These are phyloP conservation scores for Phalaenopsis hybrid DNA, from an alignment of 116 monocot genomes.

Conservation along the genomic window DNA sequence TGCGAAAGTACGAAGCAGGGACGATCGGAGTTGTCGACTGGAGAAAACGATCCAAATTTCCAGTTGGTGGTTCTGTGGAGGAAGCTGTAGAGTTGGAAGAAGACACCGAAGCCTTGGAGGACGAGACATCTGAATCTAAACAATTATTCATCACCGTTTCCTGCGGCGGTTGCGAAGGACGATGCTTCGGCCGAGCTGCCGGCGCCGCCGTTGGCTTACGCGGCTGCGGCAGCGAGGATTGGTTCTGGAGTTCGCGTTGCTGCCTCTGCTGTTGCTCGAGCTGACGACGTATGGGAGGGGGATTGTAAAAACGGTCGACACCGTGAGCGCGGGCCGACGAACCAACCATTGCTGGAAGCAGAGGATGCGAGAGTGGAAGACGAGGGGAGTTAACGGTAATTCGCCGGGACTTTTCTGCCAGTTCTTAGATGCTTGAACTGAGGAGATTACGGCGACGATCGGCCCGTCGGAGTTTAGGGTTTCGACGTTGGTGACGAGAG, in stretches of 20 bases:
- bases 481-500: background rate
- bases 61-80: constrained; percentile 9
- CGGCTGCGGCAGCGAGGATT: background rate
- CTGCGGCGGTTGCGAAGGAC: background rate
- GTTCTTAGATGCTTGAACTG: background rate
- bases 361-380: background rate
- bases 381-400: background rate
- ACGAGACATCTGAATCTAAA: constrained; percentile 32
- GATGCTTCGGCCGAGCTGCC: constrained; percentile 10
- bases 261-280: constrained; percentile 14
- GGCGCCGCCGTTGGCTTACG: background rate
- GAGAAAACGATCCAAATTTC: constrained; percentile 72
- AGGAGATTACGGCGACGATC: background rate
- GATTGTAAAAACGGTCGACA: constrained; percentile 69
- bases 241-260: background rate
- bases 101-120: constrained; percentile 40
- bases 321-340: constrained; percentile 34
- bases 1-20: constrained; percentile 33
- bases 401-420: background rate
- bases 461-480: constrained; percentile 2
- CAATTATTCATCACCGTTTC: constrained; percentile 26
- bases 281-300: constrained; percentile 45
- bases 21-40: constrained; percentile 62
- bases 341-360: constrained; percentile 21
- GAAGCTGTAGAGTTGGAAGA: constrained; percentile 12